Evolutionary conservation across 2,329 filamentous ascomycete species (phyloP).

Genomic region (Cadophora sp.): DNA sequence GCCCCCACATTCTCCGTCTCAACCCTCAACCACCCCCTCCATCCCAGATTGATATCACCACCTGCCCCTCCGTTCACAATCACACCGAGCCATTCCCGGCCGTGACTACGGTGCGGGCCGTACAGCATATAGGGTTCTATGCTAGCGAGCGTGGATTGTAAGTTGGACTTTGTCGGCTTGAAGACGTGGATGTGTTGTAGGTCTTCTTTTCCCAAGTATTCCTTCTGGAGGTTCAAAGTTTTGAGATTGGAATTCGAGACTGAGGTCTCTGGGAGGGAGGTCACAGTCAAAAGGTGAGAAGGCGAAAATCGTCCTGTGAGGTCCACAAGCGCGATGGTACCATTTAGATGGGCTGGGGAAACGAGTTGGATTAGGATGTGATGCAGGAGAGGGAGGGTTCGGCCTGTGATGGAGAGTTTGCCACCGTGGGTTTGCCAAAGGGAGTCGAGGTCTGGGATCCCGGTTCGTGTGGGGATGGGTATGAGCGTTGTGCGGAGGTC

Average conservation of each 20-base stretch:
- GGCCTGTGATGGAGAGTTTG: conserved; percentile 58
- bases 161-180: conserved; percentile 26
- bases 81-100: conserved; percentile 40
- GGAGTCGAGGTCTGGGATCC: conserved; percentile 53
- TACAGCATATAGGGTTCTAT: conserved; percentile 43
- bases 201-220: conserved; percentile 17
- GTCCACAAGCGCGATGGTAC: conserved; percentile 59
- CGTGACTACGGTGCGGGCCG: conserved; percentile 38
- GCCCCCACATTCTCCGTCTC: conserved; percentile 33
- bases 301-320: conserved; percentile 61
- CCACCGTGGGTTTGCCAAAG: conserved; percentile 56
- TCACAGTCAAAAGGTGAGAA: conserved; percentile 38
- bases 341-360: conserved; percentile 46
- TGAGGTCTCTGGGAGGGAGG: conserved; percentile 41
- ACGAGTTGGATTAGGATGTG: conserved; percentile 59
- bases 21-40: conserved; percentile 44
- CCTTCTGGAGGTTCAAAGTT: not conserved
- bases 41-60: conserved; percentile 31
- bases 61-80: conserved; percentile 40
- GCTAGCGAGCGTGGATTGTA: conserved; percentile 35
- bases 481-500: conserved; percentile 15
- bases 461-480: conserved; percentile 24
- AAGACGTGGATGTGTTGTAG: conserved; percentile 43
- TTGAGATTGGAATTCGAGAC: no score
- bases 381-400: conserved; percentile 62